phyloP scores from a whole-genome alignment of 2,329 filamentous ascomycete genomes.

The Hypoxylon sp. region DNA sequence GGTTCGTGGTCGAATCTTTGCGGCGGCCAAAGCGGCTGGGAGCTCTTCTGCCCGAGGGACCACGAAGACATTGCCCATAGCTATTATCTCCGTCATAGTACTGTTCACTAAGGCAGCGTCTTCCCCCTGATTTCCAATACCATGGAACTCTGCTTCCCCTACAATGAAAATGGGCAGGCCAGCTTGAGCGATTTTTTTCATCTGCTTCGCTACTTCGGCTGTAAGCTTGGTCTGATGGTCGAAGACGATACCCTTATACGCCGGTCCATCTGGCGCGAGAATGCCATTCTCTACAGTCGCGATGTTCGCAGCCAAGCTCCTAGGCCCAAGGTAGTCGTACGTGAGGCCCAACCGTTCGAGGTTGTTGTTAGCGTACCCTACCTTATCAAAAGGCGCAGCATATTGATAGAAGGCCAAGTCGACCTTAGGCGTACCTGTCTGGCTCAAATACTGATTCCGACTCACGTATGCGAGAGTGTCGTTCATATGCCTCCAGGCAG shows the following conservation, averaged over 20 bases:
- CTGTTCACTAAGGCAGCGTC: not conserved
- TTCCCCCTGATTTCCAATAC: not conserved
- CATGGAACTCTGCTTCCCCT: not conserved
- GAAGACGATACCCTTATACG: not conserved
- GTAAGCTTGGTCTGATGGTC: not conserved
- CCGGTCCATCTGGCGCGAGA: not conserved
- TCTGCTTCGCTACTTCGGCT: not conserved
- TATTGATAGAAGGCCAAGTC: slow-evolving; percentile 1
- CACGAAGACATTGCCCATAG: not conserved
- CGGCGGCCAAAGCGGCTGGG: not conserved
- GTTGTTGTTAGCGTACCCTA: not conserved
- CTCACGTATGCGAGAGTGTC: not conserved
- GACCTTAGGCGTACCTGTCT: slow-evolving; percentile 1
- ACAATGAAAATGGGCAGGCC: not conserved
- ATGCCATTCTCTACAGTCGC: not conserved
- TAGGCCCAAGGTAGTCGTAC: not conserved
- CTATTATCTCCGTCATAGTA: not conserved
- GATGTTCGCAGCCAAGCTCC: not conserved
- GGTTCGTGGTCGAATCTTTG: not conserved
- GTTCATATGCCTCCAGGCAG: not conserved
- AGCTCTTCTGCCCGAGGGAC: not conserved
- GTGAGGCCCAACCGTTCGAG: not conserved
- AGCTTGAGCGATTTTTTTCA: not conserved
- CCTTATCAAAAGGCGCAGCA: not conserved
- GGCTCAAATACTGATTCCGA: not conserved